Conservation (phyloP, 1,284 basidiomycete genomes). For the Cutaneotrichosporon mucoides region DNA sequence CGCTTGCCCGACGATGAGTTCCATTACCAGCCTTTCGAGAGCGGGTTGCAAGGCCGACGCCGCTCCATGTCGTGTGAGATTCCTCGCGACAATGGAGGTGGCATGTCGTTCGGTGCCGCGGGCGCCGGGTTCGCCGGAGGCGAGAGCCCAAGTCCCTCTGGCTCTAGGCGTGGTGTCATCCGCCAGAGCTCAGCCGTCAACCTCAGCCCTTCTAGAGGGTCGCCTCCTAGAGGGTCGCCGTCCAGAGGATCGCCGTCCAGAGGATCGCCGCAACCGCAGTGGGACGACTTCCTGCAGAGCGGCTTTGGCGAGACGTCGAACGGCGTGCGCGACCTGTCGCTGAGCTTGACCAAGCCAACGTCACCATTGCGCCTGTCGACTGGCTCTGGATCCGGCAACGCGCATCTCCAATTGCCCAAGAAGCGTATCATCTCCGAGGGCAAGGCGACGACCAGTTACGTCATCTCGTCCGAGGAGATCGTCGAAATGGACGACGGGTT, state of each 20-base stretch:
- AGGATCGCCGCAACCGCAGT: slow-evolving; percentile 2
- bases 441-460: slow-evolving; percentile 5
- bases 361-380: not conserved
- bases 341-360: slow-evolving; percentile 9
- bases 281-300: slow-evolving; percentile 23
- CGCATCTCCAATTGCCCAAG: slow-evolving; percentile 5
- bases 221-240: not conserved
- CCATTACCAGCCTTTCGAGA: slow-evolving; percentile 22
- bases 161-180: not conserved
- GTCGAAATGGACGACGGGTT: slow-evolving; percentile 39
- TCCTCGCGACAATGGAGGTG: slow-evolving; percentile 2
- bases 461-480: slow-evolving; percentile 21
- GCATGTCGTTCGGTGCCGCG: not conserved
- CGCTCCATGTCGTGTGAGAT: slow-evolving; percentile 24
- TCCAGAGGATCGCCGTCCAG: too few species aligned
- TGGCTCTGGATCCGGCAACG: not conserved
- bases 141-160: not conserved
- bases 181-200: slow-evolving; percentile 9
- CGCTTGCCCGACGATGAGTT: slow-evolving; percentile 4
- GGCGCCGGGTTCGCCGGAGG: too few species aligned
- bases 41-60: slow-evolving; percentile 8
- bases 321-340: slow-evolving; percentile 9
- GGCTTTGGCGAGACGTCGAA: slow-evolving; percentile 25
- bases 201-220: slow-evolving; percentile 3
- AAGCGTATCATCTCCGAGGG: slow-evolving; percentile 4